Percentiles rank a stretch among this genome's conserved stretches.
These are phyloP conservation scores for Centrapalus pauciflorus DNA, from an alignment of 129 eudicot species.

Conservation along the genomic window DNA sequence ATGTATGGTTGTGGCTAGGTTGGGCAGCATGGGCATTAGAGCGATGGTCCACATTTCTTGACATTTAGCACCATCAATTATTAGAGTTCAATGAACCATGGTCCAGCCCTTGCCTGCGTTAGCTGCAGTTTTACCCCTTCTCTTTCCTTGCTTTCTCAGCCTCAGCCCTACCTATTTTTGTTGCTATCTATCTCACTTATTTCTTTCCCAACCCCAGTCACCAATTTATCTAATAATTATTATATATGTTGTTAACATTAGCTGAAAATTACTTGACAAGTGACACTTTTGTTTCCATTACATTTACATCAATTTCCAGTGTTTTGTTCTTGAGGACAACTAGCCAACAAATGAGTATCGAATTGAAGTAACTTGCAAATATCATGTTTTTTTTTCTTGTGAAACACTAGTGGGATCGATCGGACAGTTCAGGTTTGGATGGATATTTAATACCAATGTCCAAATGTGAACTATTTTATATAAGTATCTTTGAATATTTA, in stretches of 20 bases:
- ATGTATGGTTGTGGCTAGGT: constrained; percentile 29
- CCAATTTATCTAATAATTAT: not conserved
- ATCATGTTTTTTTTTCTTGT: not conserved
- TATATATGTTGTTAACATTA: not conserved
- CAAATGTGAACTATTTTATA: too few species aligned
- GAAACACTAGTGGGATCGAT: too few species aligned
- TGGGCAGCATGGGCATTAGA: constrained; percentile 36
- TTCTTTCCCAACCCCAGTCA: not conserved
- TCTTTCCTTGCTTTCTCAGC: not conserved
- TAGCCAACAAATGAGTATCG: not conserved
- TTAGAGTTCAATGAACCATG: constrained; percentile 34
- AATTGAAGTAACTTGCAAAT: not conserved
- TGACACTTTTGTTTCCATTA: constrained; percentile 11
- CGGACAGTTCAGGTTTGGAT: too few species aligned
- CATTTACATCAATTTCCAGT: constrained; percentile 3
- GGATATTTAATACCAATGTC: too few species aligned
- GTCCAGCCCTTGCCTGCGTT: constrained; percentile 31
- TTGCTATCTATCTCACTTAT: constrained; percentile 3
- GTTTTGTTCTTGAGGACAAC: not conserved
- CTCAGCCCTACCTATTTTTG: constrained; percentile 12
- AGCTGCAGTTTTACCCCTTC: constrained; percentile 21
- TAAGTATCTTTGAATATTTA: too few species aligned
- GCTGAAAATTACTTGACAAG: constrained; percentile 1
- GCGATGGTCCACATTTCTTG: constrained; percentile 35
- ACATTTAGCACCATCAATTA: constrained; percentile 27